phyloP scores from a whole-genome alignment of 1,284 basidiomycete genomes.

The Veloboletus limbatus region DNA sequence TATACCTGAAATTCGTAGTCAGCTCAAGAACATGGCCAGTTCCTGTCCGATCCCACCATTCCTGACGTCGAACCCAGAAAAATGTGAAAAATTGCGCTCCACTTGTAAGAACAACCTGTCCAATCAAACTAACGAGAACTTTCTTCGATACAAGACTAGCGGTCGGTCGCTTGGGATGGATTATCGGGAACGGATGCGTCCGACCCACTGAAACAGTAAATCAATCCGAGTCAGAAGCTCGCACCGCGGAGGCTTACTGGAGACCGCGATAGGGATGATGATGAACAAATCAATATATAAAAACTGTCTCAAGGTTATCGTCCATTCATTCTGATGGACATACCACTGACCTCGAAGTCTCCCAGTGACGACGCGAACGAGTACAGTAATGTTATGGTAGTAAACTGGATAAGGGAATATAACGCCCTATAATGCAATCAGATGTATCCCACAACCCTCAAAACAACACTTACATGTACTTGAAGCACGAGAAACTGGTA shows the following conservation, averaged over 20 bases:
- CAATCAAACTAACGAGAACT: slow-evolving; percentile 91
- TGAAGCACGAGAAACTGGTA: slow-evolving; percentile 99
- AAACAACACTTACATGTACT: slow-evolving; percentile 79
- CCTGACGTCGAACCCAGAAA: slow-evolving; percentile 81
- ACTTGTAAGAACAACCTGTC: slow-evolving; percentile 89
- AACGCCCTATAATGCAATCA: slow-evolving; percentile 59
- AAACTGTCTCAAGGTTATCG: slow-evolving; percentile 54
- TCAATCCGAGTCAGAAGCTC: slow-evolving; percentile 12
- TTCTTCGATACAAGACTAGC: slow-evolving; percentile 96
- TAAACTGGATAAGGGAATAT: slow-evolving; percentile 90
- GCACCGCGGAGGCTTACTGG: slow-evolving; percentile 60
- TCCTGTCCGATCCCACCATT: slow-evolving; percentile 54
- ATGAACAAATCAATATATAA: slow-evolving; percentile 97
- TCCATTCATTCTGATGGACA: slow-evolving; percentile 4
- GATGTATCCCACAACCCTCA: slow-evolving; percentile 2
- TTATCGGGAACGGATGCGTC: slow-evolving; percentile 84
- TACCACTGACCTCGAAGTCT: slow-evolving; percentile 82
- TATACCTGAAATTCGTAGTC: slow-evolving; percentile 48
- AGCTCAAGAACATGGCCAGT: background rate
- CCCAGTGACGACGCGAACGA: slow-evolving; percentile 95
- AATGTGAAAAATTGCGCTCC: slow-evolving; percentile 86
- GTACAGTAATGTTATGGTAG: slow-evolving; percentile 88
- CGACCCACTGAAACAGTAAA: slow-evolving; percentile 73
- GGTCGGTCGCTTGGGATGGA: slow-evolving; percentile 91
- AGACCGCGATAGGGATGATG: slow-evolving; percentile 94